Conservation (phyloP, 257 asterid genomes). For the Ballota nigra region DNA sequence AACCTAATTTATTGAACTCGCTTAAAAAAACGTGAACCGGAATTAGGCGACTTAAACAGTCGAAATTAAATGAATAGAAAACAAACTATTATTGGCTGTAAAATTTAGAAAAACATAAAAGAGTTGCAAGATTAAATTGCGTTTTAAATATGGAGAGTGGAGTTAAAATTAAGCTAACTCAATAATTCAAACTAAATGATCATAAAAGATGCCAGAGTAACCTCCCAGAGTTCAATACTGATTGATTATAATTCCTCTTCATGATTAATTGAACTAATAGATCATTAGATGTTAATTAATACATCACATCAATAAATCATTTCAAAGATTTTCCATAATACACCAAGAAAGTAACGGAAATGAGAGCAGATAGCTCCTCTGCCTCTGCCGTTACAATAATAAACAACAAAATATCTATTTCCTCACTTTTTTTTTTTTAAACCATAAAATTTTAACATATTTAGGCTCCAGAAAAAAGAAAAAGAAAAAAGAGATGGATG, state of each 20-base stretch:
- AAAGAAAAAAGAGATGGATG: no score
- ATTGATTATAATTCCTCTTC: background rate
- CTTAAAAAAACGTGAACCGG: background rate
- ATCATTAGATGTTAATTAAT: constrained; percentile 21
- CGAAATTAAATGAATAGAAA: background rate
- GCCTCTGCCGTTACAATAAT: constrained; percentile 17
- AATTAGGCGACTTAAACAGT: constrained; percentile 2
- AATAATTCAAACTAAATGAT: background rate
- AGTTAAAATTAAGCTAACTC: background rate
- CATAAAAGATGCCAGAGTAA: background rate
- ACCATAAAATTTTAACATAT: no score
- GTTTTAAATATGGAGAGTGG: background rate
- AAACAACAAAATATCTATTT: background rate
- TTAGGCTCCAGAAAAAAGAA: no score
- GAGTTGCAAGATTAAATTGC: background rate
- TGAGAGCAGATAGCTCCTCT: constrained; percentile 23
- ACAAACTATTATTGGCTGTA: background rate
- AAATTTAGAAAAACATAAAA: background rate
- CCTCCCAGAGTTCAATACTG: constrained; percentile 6
- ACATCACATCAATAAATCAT: background rate
- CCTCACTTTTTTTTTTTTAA: no score
- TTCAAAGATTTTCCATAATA: background rate
- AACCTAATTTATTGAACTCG: background rate
- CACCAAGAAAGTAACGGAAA: constrained; percentile 19
- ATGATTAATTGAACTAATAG: constrained; percentile 28